Conservation (phyloP, 176 grass and related monocot genomes). For the Rhynchospora breviuscula region DNA sequence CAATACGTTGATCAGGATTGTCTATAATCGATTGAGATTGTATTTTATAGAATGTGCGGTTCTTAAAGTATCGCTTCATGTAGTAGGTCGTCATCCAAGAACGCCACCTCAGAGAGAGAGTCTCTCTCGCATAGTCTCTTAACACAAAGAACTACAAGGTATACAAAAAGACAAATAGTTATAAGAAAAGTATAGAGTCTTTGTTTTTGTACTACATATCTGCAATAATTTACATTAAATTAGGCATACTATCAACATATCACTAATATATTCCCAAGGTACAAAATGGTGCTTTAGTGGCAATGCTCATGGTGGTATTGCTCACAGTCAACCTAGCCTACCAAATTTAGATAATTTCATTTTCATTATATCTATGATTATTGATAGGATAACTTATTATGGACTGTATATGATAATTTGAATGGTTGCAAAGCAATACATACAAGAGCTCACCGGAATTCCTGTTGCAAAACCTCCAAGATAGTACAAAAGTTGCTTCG, state of each 20-base stretch:
- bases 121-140: constrained; percentile 95
- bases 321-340: neutral
- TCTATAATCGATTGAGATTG: constrained; percentile 94
- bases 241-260: neutral
- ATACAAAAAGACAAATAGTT: constrained; percentile 20
- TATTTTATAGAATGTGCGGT: constrained; percentile 87
- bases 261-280: neutral
- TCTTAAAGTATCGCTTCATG: constrained; percentile 90
- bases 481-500: constrained; percentile 82
- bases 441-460: constrained; percentile 99
- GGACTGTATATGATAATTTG: constrained; percentile 19
- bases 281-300: neutral
- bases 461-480: constrained; percentile 79
- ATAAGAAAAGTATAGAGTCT: neutral
- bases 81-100: constrained; percentile 99
- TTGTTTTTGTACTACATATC: neutral
- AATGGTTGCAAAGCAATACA: constrained; percentile 44
- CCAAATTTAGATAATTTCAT: neutral
- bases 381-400: constrained; percentile 29
- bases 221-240: neutral
- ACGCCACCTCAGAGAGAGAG: constrained; percentile 93
- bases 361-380: neutral
- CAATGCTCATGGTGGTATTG: neutral
- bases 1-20: constrained; percentile 93
- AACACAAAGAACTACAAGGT: constrained; percentile 86